Conservation (phyloP, 768 basidiomycete genomes). For the Clitopilus hobsonii region DNA sequence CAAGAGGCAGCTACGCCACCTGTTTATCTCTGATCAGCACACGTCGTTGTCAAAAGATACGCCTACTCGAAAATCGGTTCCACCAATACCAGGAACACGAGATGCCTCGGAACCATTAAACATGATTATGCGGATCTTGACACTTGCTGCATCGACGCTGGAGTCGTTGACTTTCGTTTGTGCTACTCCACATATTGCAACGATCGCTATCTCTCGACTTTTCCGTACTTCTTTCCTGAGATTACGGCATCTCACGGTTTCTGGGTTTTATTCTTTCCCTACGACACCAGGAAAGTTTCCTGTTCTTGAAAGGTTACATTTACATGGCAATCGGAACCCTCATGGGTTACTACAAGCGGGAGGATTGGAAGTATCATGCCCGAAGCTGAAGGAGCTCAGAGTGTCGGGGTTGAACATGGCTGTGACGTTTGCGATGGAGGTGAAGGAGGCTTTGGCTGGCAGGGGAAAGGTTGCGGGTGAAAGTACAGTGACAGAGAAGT, state of each 20-base stretch:
- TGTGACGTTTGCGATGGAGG: conserved; percentile 34
- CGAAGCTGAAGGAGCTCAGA: conserved; percentile 26
- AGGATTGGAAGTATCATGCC: background rate
- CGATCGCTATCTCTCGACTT: conserved; percentile 34
- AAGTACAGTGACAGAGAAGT: background rate
- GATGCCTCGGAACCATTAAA: conserved; percentile 5
- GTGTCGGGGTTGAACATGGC: conserved; percentile 41
- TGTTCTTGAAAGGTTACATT: conserved; percentile 33
- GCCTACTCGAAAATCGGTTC: background rate
- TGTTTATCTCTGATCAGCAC: conserved; percentile 37
- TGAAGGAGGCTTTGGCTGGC: conserved; percentile 22
- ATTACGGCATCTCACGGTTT: conserved; percentile 35
- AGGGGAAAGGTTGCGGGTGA: background rate
- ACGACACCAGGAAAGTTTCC: conserved; percentile 30
- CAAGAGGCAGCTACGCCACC: conserved; percentile 33
- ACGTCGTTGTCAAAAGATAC: background rate
- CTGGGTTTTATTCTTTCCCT: conserved; percentile 49
- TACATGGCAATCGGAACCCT: conserved; percentile 47
- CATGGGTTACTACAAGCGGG: conserved; percentile 32
- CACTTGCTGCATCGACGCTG: conserved; percentile 34
- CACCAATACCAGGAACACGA: conserved; percentile 6
- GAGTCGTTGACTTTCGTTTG: conserved; percentile 34
- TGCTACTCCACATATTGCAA: conserved; percentile 27
- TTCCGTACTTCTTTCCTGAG: conserved; percentile 37
- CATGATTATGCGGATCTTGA: conserved; percentile 27